A percentile compares a stretch with the other conserved stretches of the same genome.
phyloP scores from a whole-genome alignment of 371 early-diverging fungal genomes.

The Rhizopus stolonifer region DNA sequence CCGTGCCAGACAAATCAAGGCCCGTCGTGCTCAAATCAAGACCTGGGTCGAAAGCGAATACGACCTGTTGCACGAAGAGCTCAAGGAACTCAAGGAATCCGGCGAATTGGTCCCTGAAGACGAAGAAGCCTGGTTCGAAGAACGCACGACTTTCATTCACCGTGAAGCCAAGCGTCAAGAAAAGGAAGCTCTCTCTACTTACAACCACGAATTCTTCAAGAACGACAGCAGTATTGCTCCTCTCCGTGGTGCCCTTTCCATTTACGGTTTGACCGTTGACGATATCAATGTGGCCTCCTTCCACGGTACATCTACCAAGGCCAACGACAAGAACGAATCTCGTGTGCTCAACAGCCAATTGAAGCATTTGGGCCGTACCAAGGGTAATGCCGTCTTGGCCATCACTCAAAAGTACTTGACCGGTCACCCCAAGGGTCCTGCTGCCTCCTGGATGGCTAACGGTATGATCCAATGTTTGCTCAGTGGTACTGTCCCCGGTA shows the following conservation, averaged over 20 bases:
- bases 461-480: slow-evolving; percentile 87
- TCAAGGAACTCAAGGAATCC: slow-evolving; percentile 65
- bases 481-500: slow-evolving; percentile 92
- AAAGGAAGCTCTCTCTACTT: slow-evolving; percentile 78
- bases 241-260: slow-evolving; percentile 89
- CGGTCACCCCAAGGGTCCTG: slow-evolving; percentile 96
- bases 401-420: slow-evolving; percentile 95
- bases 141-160: slow-evolving; percentile 82
- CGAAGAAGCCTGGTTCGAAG: slow-evolving; percentile 63
- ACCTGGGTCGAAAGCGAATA: slow-evolving; percentile 86
- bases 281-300: slow-evolving; percentile 96
- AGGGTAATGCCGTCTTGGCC: slow-evolving; percentile 80
- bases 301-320: slow-evolving; percentile 97
- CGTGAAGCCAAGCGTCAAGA: slow-evolving; percentile 85
- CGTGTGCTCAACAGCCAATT: slow-evolving; percentile 87
- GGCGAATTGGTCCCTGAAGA: slow-evolving; percentile 67
- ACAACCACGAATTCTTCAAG: slow-evolving; percentile 88
- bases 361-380: slow-evolving; percentile 85
- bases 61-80: slow-evolving; percentile 70
- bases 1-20: slow-evolving; percentile 82
- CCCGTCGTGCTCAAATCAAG: slow-evolving; percentile 82
- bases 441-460: slow-evolving; percentile 98
- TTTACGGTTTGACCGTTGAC: slow-evolving; percentile 88
- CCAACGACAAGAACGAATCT: slow-evolving; percentile 97
- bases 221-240: slow-evolving; percentile 86